Conservation (phyloP, 148 eudicot species). For the Spergularia bocconei region DNA sequence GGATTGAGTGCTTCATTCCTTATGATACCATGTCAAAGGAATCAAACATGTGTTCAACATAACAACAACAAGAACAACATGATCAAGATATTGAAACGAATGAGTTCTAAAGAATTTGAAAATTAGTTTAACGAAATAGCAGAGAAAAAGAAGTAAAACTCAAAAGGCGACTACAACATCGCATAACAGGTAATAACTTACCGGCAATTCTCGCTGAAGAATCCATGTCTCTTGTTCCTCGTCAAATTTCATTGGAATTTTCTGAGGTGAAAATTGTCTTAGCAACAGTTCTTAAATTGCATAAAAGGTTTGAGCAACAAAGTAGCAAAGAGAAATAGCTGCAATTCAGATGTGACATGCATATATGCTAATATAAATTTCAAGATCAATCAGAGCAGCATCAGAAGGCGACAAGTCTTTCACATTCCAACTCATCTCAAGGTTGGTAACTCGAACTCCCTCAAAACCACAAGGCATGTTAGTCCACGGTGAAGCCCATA, state of each 20-base stretch:
- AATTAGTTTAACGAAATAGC: no score
- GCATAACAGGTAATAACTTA: slow-evolving; percentile 30
- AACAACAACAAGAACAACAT: background rate
- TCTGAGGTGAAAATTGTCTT: slow-evolving; percentile 41
- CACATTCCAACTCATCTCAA: background rate
- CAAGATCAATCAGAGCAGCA: background rate
- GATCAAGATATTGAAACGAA: no score
- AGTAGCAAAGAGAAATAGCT: background rate
- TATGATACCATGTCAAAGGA: background rate
- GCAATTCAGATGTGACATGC: background rate
- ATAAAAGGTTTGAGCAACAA: slow-evolving; percentile 9
- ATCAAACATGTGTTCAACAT: background rate
- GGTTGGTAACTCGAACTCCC: background rate
- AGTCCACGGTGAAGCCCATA: background rate
- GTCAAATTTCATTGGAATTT: slow-evolving; percentile 59
- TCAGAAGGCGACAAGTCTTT: background rate
- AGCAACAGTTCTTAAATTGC: slow-evolving; percentile 8
- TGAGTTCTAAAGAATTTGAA: no score
- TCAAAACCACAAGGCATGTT: background rate
- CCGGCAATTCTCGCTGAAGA: slow-evolving; percentile 78
- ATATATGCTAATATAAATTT: background rate
- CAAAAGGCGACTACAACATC: background rate
- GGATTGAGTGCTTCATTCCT: background rate
- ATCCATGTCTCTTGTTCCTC: slow-evolving; percentile 58
- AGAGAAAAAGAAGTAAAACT: background rate